Conservation (phyloP, 352 stramenopile genomes). For the Pythium grandisporangium region DNA sequence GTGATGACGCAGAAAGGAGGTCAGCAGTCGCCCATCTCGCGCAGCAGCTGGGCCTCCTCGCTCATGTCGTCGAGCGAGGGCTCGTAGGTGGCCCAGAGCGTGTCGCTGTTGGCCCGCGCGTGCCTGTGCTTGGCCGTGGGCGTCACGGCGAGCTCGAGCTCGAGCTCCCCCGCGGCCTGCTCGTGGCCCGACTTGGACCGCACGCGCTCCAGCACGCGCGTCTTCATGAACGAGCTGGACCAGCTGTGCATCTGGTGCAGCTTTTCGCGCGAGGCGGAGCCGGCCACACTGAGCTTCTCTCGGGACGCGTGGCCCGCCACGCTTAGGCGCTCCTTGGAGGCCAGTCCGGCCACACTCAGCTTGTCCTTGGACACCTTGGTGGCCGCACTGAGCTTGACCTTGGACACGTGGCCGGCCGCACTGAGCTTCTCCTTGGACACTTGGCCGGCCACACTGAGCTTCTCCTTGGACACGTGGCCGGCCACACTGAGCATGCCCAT, state of each 20-base stretch:
- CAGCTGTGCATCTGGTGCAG: slow-evolving; percentile 13
- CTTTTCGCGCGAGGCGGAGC: slow-evolving; percentile 14
- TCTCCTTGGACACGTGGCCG: slow-evolving; percentile 1
- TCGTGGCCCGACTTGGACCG: slow-evolving; percentile 2
- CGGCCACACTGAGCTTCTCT: slow-evolving; percentile 7
- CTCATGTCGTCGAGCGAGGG: background rate
- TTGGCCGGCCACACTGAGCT: background rate
- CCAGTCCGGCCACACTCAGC: slow-evolving; percentile 8
- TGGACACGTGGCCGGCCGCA: slow-evolving; percentile 2
- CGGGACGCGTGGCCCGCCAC: slow-evolving; percentile 8
- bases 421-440: slow-evolving; percentile 4
- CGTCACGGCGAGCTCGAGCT: background rate
- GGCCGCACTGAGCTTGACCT: slow-evolving; percentile 8
- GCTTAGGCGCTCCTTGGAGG: slow-evolving; percentile 10
- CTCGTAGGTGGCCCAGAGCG: background rate
- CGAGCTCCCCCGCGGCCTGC: background rate
- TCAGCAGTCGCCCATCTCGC: slow-evolving; percentile 13
- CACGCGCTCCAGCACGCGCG: slow-evolving; percentile 11
- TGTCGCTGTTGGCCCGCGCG: background rate
- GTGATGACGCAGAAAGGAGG: background rate
- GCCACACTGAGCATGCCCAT: no score
- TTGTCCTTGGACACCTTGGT: slow-evolving; percentile 9
- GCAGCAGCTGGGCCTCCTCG: slow-evolving; percentile 10
- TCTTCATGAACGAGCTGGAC: slow-evolving; percentile 8
- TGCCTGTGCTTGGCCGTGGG: background rate